Conservation (phyloP, 2,329 filamentous ascomycete species). For the Ciborinia camelliae region DNA sequence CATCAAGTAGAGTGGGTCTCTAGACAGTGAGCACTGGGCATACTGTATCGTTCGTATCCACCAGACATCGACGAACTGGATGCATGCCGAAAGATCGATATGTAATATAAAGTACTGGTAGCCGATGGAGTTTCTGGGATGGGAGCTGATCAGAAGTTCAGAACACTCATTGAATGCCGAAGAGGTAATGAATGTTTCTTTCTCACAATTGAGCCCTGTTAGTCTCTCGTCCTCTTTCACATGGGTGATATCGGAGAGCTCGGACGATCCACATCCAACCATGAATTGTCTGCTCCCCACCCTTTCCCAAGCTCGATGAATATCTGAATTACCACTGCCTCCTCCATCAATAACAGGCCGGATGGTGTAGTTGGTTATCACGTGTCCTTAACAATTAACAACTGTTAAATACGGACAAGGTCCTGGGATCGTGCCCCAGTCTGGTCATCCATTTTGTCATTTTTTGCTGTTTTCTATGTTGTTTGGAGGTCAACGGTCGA, state of each 20-base stretch:
- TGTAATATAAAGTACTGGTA: not conserved
- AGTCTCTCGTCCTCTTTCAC: not conserved
- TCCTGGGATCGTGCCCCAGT: constrained; percentile 17
- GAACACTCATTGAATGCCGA: no score
- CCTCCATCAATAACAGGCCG: not conserved
- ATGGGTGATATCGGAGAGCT: not conserved
- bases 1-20: not conserved
- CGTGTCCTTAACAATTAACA: constrained; percentile 12
- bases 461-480: not conserved
- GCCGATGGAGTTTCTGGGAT: not conserved
- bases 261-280: not conserved
- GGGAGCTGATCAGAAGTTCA: no score
- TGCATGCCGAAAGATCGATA: not conserved
- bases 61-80: not conserved
- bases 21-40: no score
- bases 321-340: rapidly evolving
- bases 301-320: not conserved
- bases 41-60: no score
- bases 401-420: constrained; percentile 14
- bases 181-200: not conserved
- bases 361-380: constrained; percentile 18
- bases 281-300: not conserved
- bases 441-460: constrained; percentile 3
- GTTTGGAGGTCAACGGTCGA: not conserved
- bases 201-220: not conserved